Conservation (phyloP, 2,329 filamentous ascomycete genomes). For the Trichoderma lentiforme region DNA sequence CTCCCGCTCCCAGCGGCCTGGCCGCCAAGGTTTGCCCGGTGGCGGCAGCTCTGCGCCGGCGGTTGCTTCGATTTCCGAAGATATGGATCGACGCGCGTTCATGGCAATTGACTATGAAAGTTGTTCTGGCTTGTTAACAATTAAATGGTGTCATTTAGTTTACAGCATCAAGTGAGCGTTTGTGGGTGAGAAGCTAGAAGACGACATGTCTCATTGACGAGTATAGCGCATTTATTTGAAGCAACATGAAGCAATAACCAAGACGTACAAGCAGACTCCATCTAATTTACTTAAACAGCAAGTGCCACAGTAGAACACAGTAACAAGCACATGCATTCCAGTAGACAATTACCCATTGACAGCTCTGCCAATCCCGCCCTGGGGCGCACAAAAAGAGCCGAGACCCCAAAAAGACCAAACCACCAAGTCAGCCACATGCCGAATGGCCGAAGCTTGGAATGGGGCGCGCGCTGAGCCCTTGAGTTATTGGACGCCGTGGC, state of each 20-base stretch:
- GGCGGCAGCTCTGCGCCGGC: constrained; percentile 1
- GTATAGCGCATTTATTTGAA: no score
- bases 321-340: not conserved
- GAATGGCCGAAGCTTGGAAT: constrained; percentile 12
- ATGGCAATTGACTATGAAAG: not conserved
- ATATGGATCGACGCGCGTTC: not conserved
- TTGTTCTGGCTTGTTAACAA: not conserved
- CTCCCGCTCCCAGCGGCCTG: not conserved
- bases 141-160: not conserved
- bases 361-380: not conserved
- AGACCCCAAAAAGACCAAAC: not conserved
- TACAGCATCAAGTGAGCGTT: not conserved
- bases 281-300: not conserved
- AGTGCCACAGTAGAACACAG: not conserved
- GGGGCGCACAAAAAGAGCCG: not conserved
- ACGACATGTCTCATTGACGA: not conserved
- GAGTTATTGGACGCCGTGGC: constrained; percentile 13
- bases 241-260: not conserved
- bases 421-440: not conserved
- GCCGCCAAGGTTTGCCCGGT: not conserved
- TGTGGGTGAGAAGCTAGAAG: no score
- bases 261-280: not conserved
- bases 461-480: not conserved
- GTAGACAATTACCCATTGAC: not conserved
- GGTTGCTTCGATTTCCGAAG: not conserved